Evolutionary conservation across 768 basidiomycete genomes (phyloP), one percentile per base, ranked within the genome.

Genomic region (Termitomyces titanicus): DNA sequence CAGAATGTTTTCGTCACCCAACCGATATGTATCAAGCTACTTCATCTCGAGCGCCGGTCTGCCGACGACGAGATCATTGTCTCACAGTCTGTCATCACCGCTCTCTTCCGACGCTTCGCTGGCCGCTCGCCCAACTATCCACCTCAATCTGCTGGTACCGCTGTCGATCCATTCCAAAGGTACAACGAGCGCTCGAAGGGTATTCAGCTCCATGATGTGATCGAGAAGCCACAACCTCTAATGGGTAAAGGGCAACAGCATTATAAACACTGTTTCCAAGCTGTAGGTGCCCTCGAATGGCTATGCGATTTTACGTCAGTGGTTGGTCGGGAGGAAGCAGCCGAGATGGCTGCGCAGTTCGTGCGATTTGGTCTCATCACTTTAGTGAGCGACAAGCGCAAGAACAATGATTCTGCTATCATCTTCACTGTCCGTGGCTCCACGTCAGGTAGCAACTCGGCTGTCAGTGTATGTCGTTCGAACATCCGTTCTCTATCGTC

Each of bases 51-150:
- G 69, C 83, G 97, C 51, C 85, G 94, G 29, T 83, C 89, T 2
- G 76, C 83, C 18, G 97, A 99, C 71, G 97, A 99, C 75, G 97
- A 98, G 74, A 95, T 99, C 67, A 94, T 97, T 67, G 88, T 98
- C 57, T 91, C 92, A 4, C 90, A 93, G 64, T 85, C 88, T 18
- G 94, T 98, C 60, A 88, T 99, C 71, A 94, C 93, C 18, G 89
- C 93, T 55, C 82, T 98, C 54, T 98, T 96, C 80, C 86, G 92
- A 53, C 89, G 95, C n/a, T 97, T 99, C 66, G 85, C 89, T 43
- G 96, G 94, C 39, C 85, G 91, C 20, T 74, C 81, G 57, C 85
- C 97, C 53, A 98, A 98, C 70, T 87, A 92, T 69, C 78, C 78
- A 20, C 66, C 81, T 18, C 74, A 74, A 27, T 63, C 77, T 12